Percentiles rank a stretch among this genome's conserved stretches.
Conservation (phyloP, 768 basidiomycete genomes). For the Amanita molliuscula region DNA sequence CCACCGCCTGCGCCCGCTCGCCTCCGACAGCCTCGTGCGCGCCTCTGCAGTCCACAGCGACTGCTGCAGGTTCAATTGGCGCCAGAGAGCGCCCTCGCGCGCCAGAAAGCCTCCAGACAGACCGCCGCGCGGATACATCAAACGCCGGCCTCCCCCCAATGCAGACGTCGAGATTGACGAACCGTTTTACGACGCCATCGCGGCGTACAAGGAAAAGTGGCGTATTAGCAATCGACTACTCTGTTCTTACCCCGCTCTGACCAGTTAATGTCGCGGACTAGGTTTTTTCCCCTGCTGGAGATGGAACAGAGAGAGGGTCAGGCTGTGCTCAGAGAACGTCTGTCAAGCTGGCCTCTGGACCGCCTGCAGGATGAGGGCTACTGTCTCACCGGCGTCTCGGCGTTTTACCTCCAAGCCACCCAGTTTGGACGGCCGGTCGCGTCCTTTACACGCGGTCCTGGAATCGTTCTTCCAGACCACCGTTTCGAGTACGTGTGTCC, state of each 20-base stretch:
- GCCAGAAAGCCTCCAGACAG: slow-evolving; percentile 8
- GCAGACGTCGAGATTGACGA: slow-evolving; percentile 24
- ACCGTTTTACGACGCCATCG: slow-evolving; percentile 37
- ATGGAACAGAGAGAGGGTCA: slow-evolving; percentile 59
- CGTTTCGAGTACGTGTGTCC: slow-evolving; percentile 66
- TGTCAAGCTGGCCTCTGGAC: slow-evolving; percentile 55
- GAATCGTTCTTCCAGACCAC: slow-evolving; percentile 50
- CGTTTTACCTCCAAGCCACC: slow-evolving; percentile 58
- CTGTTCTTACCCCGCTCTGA: neutral
- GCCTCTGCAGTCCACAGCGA: neutral
- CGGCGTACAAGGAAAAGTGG: slow-evolving; percentile 46
- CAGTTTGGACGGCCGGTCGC: slow-evolving; percentile 60
- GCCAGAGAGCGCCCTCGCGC: slow-evolving; percentile 41
- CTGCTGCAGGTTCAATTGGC: slow-evolving; percentile 50
- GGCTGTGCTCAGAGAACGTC: slow-evolving; percentile 46
- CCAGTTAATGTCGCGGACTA: slow-evolving; percentile 13
- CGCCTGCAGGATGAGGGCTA: slow-evolving; percentile 64
- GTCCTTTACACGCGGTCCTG: slow-evolving; percentile 54
- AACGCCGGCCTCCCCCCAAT: slow-evolving; percentile 28
- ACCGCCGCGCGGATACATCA: slow-evolving; percentile 17
- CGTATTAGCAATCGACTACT: too few relatives aligned
- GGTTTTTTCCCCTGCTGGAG: slow-evolving; percentile 27
- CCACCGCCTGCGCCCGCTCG: too few relatives aligned
- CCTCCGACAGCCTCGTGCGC: neutral
- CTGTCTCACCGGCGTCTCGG: slow-evolving; percentile 51